Evolutionary conservation across 352 stramenopile genomes (phyloP).

Genomic region (Pythium insidiosum): DNA sequence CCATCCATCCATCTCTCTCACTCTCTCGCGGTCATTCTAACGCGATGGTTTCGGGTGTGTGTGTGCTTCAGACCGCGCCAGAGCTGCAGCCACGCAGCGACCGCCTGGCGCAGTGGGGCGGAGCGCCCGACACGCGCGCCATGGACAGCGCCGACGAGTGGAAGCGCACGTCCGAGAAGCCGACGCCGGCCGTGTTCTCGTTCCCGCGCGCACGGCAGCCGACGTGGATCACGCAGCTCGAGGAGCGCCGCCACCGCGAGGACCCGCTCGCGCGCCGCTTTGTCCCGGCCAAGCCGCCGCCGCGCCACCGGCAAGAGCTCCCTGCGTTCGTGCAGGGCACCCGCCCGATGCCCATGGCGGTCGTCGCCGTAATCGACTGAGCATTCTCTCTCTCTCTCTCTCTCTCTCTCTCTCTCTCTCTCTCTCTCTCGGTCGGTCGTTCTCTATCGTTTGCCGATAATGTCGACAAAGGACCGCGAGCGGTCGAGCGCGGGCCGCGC

Average conservation of each 20-base stretch:
- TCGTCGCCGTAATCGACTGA: too few species aligned
- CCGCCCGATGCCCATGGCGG: too few species aligned
- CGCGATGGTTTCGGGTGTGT: too few species aligned
- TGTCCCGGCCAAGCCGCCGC: too few species aligned
- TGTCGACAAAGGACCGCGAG: constrained; percentile 34
- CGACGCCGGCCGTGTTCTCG: constrained; percentile 37
- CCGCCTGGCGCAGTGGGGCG: constrained; percentile 41
- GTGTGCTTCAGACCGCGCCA: too few species aligned
- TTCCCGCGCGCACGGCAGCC: constrained; percentile 37
- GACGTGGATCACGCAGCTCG: constrained; percentile 71
- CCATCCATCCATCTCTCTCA: neutral
- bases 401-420: too few species aligned
- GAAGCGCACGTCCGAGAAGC: constrained; percentile 62
- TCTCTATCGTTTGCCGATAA: constrained; percentile 20
- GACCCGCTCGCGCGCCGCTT: constrained; percentile 26
- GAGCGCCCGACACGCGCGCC: constrained; percentile 20
- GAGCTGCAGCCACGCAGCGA: constrained; percentile 15
- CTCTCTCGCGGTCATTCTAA: neutral
- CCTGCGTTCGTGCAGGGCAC: constrained; percentile 43
- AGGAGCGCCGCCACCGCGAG: constrained; percentile 32
- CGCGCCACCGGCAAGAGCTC: constrained; percentile 8
- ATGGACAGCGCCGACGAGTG: constrained; percentile 52
- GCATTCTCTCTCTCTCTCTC: too few species aligned
- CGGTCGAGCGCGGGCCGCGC: constrained; percentile 12
- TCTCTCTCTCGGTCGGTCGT: neutral